Base-by-base conservation (phyloP, 2,329 filamentous ascomycete genomes). In the Sphaerostilbella broomeana region DNA sequence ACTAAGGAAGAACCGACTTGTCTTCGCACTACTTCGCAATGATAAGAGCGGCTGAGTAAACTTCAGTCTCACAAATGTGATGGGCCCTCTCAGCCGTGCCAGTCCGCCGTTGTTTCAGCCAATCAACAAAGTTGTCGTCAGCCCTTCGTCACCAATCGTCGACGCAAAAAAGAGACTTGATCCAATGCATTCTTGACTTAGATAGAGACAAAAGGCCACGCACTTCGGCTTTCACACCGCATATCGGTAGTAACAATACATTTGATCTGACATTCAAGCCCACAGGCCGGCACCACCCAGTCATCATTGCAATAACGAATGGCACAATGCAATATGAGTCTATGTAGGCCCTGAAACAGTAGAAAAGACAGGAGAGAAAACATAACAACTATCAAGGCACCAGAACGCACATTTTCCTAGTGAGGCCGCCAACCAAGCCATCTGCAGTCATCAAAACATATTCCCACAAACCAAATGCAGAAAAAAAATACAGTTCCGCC, bases 41-140 rank as follows among this genome's bases (percentile, higher is more conserved):
- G n/a, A n/a, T n/a, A n/a, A n/a, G n/a, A n/a, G n/a, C n/a, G n/a
- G n/a, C n/a, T n/a, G n/a, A n/a, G n/a, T n/a, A n/a, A n/a, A n/a
- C n/a, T n/a, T n/a, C n/a, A n/a, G n/a, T n/a, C n/a, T n/a, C n/a
- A n/a, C n/a, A n/a, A n/a, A n/a, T n/a, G n/a, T n/a, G n/a, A n/a
- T n/a, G n/a, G n/a, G n/a, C n/a, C n/a, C n/a, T n/a, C n/a, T n/a
- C n/a, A n/a, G n/a, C n/a, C n/a, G n/a, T n/a, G n/a, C n/a, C n/a
- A n/a, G n/a, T n/a, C n/a, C 28, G 30, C n/a, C 41, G 9, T 26
- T 39, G 25, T 35, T 32, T 39, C 30, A 35, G 36, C 31, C 31
- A 32, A 19, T 18, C 35, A 30, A 39, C 24, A 15, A 19, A 10
- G 35, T 31, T 39, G 36, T 39, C 36, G 35, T 30, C 41, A 39